Evolutionary conservation across 495 filamentous ascomycete genomes (phyloP).

Genomic region (Penicillium parvum): DNA sequence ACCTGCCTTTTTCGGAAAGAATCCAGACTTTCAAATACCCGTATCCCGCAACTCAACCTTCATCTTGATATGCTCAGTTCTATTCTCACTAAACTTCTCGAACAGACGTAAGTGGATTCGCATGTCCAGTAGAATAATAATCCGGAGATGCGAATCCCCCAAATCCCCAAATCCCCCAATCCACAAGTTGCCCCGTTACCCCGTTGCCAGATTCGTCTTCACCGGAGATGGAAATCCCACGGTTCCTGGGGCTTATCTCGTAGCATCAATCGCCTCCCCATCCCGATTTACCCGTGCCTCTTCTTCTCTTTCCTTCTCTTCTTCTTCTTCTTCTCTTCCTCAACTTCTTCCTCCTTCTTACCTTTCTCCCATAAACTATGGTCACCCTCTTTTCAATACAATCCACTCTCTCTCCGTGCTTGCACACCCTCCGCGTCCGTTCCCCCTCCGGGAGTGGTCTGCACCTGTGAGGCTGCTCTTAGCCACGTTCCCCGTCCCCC

Average conservation of each 20-base stretch:
- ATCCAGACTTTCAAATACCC: too few species aligned
- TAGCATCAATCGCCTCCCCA: constrained; percentile 5
- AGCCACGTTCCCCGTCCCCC: background rate
- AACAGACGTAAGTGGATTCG: too few species aligned
- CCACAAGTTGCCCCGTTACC: too few species aligned
- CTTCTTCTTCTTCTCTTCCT: background rate
- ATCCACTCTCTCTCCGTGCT: constrained; percentile 25
- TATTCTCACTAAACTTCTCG: too few species aligned
- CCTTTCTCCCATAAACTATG: constrained; percentile 14
- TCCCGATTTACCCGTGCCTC: background rate
- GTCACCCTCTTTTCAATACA: constrained; percentile 8
- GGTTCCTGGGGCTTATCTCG: constrained; percentile 21
- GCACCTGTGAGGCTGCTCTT: constrained; percentile 23
- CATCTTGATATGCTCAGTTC: too few species aligned
- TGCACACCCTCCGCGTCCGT: constrained; percentile 36
- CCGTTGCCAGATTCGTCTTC: constrained; percentile 4
- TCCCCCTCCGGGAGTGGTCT: constrained; percentile 35
- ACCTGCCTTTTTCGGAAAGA: too few species aligned
- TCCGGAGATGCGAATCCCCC: background rate
- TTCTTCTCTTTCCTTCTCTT: constrained; percentile 1
- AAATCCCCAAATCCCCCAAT: too few species aligned
- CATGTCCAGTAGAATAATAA: background rate
- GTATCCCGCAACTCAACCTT: too few species aligned
- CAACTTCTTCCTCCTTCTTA: background rate
- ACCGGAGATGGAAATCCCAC: constrained; percentile 16